Evolutionary conservation across 2,329 filamentous ascomycete genomes (phyloP).

Genomic region (Fusarium cyanostomum): DNA sequence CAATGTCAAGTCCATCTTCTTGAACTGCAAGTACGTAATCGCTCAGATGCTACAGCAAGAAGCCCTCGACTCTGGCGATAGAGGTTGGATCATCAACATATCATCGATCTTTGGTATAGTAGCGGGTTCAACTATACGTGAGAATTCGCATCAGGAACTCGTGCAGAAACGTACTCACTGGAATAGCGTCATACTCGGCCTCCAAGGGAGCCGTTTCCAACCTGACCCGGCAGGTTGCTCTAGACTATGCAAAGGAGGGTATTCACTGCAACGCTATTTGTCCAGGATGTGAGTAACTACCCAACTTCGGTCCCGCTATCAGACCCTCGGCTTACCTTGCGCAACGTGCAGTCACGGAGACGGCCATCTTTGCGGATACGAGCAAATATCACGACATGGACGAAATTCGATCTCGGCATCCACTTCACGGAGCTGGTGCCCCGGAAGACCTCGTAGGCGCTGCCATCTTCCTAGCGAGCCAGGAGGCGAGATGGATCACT

Average conservation of each 20-base stretch:
- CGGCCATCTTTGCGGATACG: slow-evolving; percentile 42
- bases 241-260: slow-evolving; percentile 58
- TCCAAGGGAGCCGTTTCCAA: slow-evolving; percentile 61
- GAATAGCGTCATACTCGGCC: slow-evolving; percentile 52
- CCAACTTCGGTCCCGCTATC: background rate
- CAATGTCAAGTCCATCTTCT: slow-evolving; percentile 51
- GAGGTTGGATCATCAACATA: slow-evolving; percentile 62
- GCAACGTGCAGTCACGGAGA: slow-evolving; percentile 32
- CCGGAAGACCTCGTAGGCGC: slow-evolving; percentile 46
- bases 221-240: slow-evolving; percentile 58
- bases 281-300: slow-evolving; percentile 53
- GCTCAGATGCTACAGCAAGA: slow-evolving; percentile 61
- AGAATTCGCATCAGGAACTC: background rate
- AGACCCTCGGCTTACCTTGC: background rate
- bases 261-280: slow-evolving; percentile 65
- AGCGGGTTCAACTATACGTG: slow-evolving; percentile 40
- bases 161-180: background rate
- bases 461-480: slow-evolving; percentile 50
- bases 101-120: slow-evolving; percentile 55
- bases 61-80: slow-evolving; percentile 48
- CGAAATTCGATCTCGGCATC: slow-evolving; percentile 32
- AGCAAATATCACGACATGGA: slow-evolving; percentile 24
- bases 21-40: slow-evolving; percentile 56
- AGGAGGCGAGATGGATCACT: slow-evolving; percentile 54
- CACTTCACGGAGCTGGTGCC: slow-evolving; percentile 42